Percentiles rank a stretch among this genome's conserved stretches.
Conservation (phyloP, 2,329 filamentous ascomycete genomes). For the Alternaria longipes region DNA sequence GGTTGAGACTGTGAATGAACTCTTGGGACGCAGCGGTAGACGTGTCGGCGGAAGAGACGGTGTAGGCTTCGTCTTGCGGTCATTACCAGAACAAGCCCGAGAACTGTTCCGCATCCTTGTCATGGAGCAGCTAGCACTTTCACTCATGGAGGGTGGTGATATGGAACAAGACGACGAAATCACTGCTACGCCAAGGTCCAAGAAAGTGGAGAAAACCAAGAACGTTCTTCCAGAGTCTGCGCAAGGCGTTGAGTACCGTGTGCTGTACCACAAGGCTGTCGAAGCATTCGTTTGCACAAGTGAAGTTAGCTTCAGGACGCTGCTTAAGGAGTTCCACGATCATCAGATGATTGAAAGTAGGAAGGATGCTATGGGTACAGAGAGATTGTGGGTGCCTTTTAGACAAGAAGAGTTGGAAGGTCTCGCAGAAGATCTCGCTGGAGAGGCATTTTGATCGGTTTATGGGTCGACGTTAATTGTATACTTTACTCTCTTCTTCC, state of each 20-base stretch:
- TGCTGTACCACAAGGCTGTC: slow-evolving; percentile 92
- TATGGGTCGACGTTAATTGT: background rate
- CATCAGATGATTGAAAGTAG: slow-evolving; percentile 95
- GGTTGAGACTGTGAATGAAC: slow-evolving; percentile 88
- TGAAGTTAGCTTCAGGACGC: slow-evolving; percentile 92
- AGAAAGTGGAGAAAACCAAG: slow-evolving; percentile 39
- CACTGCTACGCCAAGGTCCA: slow-evolving; percentile 29
- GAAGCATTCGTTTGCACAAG: slow-evolving; percentile 97
- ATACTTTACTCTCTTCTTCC: background rate
- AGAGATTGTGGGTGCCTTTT: slow-evolving; percentile 86
- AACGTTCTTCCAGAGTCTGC: slow-evolving; percentile 44
- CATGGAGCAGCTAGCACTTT: slow-evolving; percentile 79
- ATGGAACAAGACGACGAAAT: slow-evolving; percentile 34
- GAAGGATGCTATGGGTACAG: slow-evolving; percentile 85
- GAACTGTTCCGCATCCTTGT: slow-evolving; percentile 86
- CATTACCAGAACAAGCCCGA: slow-evolving; percentile 89
- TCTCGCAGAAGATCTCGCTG: slow-evolving; percentile 78
- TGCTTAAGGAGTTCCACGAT: slow-evolving; percentile 97
- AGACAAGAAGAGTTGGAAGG: slow-evolving; percentile 87
- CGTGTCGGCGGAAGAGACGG: slow-evolving; percentile 89
- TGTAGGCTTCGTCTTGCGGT: slow-evolving; percentile 88
- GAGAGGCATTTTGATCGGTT: slow-evolving; percentile 35
- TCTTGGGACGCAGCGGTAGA: slow-evolving; percentile 81
- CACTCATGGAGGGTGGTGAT: slow-evolving; percentile 59
- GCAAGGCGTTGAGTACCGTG: slow-evolving; percentile 84